Percentiles rank a stretch among this genome's conserved stretches.
These are phyloP conservation scores for Camellia lanceoleosa DNA, from an alignment of 148 eudicot species.

Conservation along the genomic window DNA sequence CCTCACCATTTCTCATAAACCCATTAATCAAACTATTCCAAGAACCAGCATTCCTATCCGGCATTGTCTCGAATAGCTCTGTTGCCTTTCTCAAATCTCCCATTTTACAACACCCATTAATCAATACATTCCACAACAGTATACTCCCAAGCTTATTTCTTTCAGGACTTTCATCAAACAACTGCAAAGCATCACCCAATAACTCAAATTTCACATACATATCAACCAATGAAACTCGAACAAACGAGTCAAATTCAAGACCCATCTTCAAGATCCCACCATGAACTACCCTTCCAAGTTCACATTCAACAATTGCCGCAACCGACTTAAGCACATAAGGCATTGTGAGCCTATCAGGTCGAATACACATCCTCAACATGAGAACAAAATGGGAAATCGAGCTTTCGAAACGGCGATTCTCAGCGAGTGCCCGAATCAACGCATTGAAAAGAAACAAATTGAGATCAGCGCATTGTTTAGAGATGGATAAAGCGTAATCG, in stretches of 20 bases:
- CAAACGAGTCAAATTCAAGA: constrained; percentile 15
- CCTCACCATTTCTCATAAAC: constrained; percentile 18
- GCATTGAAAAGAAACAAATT: constrained; percentile 10
- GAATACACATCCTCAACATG: constrained; percentile 8
- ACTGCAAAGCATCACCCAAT: constrained; percentile 14
- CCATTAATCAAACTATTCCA: constrained; percentile 25
- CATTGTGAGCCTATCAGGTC: constrained; percentile 16
- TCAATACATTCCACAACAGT: constrained; percentile 21
- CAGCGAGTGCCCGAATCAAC: constrained; percentile 10
- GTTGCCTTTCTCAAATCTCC: constrained; percentile 13
- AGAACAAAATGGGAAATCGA: not conserved
- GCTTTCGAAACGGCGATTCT: constrained; percentile 5
- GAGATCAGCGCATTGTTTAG: not conserved
- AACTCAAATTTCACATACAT: constrained; percentile 23
- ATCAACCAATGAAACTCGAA: constrained; percentile 15
- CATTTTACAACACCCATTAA: constrained; percentile 22
- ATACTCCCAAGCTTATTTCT: constrained; percentile 17
- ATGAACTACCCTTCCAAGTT: constrained; percentile 9
- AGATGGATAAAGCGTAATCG: constrained; percentile 15
- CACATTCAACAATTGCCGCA: not conserved
- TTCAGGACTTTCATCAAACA: constrained; percentile 22
- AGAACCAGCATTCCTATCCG: constrained; percentile 14
- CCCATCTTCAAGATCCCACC: constrained; percentile 7
- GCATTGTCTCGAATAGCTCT: constrained; percentile 20
- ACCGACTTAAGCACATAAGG: constrained; percentile 15